Base-by-base conservation (phyloP, 2,329 filamentous ascomycete genomes). In the Onygena corvina region DNA sequence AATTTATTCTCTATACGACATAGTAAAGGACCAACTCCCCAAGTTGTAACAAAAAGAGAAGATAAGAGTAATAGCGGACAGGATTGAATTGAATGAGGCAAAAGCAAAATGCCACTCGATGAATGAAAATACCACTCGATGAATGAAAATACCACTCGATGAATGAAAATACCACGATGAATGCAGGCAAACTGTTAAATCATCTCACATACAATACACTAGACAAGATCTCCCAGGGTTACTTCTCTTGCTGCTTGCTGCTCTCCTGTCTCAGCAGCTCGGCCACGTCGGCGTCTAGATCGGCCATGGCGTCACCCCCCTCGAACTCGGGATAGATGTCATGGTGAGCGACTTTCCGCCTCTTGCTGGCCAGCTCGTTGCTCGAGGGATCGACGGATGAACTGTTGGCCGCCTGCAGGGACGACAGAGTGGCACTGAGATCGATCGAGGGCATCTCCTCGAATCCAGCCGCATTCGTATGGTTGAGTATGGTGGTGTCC, bases 261-360 rank as follows among this genome's bases (percentile, higher is more conserved):
- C 62, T 66, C 53, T 72, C 70, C 52, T 71, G 70, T 49, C 73
- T 69, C 55, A 80, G 62, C 62, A 82, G 67, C 53, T 77, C 76
- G 7, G 75, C 75, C 44, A 82, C 73, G 61, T 81, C 77, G 5
- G 73, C 76, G 59, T 82, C 79, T 55, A 83, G 66, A 16, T 75
- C 77, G 9, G 67, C 70, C 66, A 76, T 72, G 23, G 71, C 72
- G 56, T 76, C 71, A 35, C 74, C 76, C 6, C 70, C 67, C 1
- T 73, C 70, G 55, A 71, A 73, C 34, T 71, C 68, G 35, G 67
- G 64, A 54, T 66, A 67, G 9, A 48, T 66, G 50, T 68, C 67
- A 48, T 70, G 68, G 54, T 70, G 66, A 7, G 64, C 65, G 29
- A 75, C 60, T 56, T 76, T 77, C 38, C 74, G 67, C 55, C 71